Conservation (phyloP, 768 basidiomycete genomes). For the Leccinum obscurum region DNA sequence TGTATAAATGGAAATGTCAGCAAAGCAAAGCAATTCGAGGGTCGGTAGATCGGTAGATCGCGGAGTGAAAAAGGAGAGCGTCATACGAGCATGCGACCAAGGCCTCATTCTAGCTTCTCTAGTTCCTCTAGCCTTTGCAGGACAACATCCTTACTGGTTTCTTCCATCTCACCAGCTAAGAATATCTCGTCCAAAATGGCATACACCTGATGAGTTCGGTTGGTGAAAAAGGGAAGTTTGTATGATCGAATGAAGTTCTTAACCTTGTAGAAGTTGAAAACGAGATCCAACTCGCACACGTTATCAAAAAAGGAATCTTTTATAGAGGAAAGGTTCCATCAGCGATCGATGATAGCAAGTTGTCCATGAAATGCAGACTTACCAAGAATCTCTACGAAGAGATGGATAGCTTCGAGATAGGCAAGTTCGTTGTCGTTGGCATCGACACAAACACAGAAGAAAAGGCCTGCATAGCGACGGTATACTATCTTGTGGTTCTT, state of each 20-base stretch:
- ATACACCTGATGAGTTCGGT: constrained; percentile 65
- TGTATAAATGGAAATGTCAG: constrained; percentile 14
- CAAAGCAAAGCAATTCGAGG: constrained; percentile 10
- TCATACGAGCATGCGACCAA: constrained; percentile 10
- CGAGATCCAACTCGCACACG: constrained; percentile 95
- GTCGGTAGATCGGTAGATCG: constrained; percentile 8
- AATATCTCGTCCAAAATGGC: constrained; percentile 98
- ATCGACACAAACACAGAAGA: constrained; percentile 97
- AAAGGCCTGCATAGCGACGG: constrained; percentile 93
- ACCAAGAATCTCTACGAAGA: constrained; percentile 98
- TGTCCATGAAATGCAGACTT: constrained; percentile 25
- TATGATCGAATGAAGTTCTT: neutral
- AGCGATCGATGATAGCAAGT: neutral
- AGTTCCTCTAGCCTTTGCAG: constrained; percentile 85
- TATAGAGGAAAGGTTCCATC: neutral
- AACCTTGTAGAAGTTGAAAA: constrained; percentile 99
- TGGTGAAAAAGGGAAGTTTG: constrained; percentile 8
- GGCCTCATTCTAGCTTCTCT: constrained; percentile 81
- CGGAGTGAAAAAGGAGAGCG: constrained; percentile 4
- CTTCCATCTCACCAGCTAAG: constrained; percentile 96
- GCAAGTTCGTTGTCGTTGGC: constrained; percentile 98
- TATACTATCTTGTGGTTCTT: constrained; percentile 98
- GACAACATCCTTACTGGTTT: constrained; percentile 97
- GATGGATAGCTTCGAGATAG: constrained; percentile 95
- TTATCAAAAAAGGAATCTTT: constrained; percentile 98